Conservation (phyloP, 768 basidiomycete species). For the Amanita brunnescens region DNA sequence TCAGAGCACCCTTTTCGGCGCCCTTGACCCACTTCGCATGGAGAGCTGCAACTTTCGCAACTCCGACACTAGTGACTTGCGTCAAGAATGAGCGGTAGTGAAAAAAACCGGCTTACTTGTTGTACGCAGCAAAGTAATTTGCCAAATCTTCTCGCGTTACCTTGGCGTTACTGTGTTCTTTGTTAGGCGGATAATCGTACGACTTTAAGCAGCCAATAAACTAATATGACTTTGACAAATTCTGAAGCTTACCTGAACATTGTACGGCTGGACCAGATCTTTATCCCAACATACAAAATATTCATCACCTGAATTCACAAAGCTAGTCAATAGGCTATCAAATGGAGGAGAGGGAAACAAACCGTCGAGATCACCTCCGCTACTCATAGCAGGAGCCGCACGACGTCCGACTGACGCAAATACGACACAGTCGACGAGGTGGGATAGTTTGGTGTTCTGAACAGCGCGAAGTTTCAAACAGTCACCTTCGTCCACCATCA, state of each 20-base stretch:
- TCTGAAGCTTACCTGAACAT: slow-evolving; percentile 36
- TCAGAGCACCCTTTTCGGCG: slow-evolving; percentile 48
- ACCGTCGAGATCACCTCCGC: slow-evolving; percentile 60
- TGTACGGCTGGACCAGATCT: slow-evolving; percentile 46
- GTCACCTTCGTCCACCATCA: slow-evolving; percentile 33
- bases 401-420: slow-evolving; percentile 55
- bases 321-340: background rate
- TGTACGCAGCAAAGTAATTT: slow-evolving; percentile 57
- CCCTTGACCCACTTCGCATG: slow-evolving; percentile 53
- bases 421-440: slow-evolving; percentile 60
- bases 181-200: slow-evolving; percentile 60
- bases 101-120: slow-evolving; percentile 32
- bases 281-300: slow-evolving; percentile 67
- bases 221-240: background rate
- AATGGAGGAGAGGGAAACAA: background rate
- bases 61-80: slow-evolving; percentile 33
- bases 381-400: slow-evolving; percentile 62
- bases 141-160: slow-evolving; percentile 53
- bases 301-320: slow-evolving; percentile 40
- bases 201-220: slow-evolving; percentile 29
- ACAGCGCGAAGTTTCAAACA: slow-evolving; percentile 58
- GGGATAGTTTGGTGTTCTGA: slow-evolving; percentile 36
- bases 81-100: background rate
- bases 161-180: slow-evolving; percentile 36
- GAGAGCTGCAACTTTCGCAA: slow-evolving; percentile 47